phyloP scores from a whole-genome alignment of 805 yeast species.

The Saccharomycopsis javanensis region DNA sequence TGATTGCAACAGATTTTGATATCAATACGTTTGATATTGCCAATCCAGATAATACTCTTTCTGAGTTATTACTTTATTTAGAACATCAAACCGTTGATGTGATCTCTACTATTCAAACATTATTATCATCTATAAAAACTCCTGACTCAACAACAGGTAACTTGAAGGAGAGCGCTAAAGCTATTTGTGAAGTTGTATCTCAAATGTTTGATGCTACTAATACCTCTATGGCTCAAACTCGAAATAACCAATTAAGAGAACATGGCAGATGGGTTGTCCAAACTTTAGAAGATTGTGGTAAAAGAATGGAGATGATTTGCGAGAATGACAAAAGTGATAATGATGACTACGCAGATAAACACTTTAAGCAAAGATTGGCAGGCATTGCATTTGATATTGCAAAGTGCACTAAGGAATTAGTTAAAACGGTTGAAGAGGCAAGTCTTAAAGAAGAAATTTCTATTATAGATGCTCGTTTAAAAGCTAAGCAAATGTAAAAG shows the following conservation, averaged over 20 bases:
- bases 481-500: background rate
- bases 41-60: conserved; percentile 81
- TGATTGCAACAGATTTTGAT: conserved; percentile 38
- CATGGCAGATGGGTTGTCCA: conserved; percentile 89
- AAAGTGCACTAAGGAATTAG: conserved; percentile 90
- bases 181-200: conserved; percentile 68
- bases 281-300: conserved; percentile 74
- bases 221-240: conserved; percentile 78
- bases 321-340: conserved; percentile 34
- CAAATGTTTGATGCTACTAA: conserved; percentile 89
- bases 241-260: conserved; percentile 74
- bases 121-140: conserved; percentile 65
- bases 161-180: conserved; percentile 59
- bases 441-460: conserved; percentile 80
- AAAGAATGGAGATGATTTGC: conserved; percentile 71
- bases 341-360: conserved; percentile 70
- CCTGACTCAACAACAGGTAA: conserved; percentile 70
- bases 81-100: conserved; percentile 93
- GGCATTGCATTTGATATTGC: conserved; percentile 96
- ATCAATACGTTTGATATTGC: conserved; percentile 69
- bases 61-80: conserved; percentile 71
- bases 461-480: conserved; percentile 59
- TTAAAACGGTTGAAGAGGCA: conserved; percentile 92
- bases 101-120: conserved; percentile 76
- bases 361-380: conserved; percentile 86